Evolutionary conservation across 306 rosid species (phyloP), one percentile per base, ranked within the genome.

Genomic region (Casuarina equisetifolia): DNA sequence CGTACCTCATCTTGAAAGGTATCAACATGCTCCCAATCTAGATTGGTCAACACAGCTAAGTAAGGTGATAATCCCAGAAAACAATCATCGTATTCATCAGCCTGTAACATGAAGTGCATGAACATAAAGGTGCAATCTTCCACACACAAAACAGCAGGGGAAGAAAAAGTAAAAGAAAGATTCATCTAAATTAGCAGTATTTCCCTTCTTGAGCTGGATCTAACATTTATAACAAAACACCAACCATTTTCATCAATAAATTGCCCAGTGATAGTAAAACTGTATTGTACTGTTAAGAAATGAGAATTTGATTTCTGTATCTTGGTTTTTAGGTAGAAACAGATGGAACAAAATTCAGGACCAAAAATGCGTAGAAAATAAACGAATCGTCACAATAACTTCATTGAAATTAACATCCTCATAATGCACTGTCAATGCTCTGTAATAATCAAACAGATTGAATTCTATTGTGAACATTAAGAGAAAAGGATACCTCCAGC

Each of bases 21-120:
- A 58, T 85, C 81, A 71, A 85, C 78, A 76, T 78, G 81, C 78
- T 84, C 85, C 85, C 80, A 63, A 4, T 78, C 78, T 77, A 81
- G 45, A 78, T 68, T 79, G 17, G 78, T 78, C 36, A 81, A 78
- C 5, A 78, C 53, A 40, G 79, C 69, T 6, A 79, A 58, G 57
- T 46, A 69, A 74, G 84, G 83, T 19, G 79, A 73, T 73, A 75
- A 17, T 50, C 67, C 63, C 45, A 82, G 64, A 75, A 82, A 79
- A 54, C 82, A 75, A 45, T 51, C 44, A 79, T 79, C 86, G 1
- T 79, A 83, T 83, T 83, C 83, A 54, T 79, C 86, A 71, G 86
- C 86, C 86, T 74, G 49, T 17, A 38, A 69, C 74, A 66, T 20
- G 40, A 76, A 59, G 61, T 44, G 45, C 69, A 1, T 25, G 54